Evolutionary conservation across 2,329 filamentous ascomycete genomes (phyloP).

Genomic region (Ceratocystis huliohia): DNA sequence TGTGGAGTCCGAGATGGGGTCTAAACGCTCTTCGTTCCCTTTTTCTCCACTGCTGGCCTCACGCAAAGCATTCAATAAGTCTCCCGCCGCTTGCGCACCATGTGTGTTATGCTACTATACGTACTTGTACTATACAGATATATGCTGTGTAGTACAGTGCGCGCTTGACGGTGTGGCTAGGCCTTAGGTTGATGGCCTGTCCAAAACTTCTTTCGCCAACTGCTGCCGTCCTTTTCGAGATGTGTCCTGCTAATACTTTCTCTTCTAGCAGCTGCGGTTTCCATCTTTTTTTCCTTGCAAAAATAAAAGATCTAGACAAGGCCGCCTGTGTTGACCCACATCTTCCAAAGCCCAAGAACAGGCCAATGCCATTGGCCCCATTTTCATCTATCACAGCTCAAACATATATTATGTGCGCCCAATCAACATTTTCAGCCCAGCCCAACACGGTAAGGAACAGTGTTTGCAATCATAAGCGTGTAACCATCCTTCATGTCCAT

Average conservation of each 20-base stretch:
- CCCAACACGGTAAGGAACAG: neutral
- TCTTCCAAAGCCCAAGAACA: neutral
- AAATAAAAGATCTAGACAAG: no score
- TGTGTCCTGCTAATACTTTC: neutral
- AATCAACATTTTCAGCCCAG: conserved; percentile 6
- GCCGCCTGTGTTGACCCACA: neutral
- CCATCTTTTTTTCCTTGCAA: neutral
- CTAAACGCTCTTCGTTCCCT: neutral
- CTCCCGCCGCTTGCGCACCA: no score
- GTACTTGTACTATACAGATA: neutral
- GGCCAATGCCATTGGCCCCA: neutral
- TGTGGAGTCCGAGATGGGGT: neutral
- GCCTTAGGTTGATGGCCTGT: neutral
- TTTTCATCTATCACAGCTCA: neutral
- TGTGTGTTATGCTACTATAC: no score
- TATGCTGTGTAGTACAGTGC: neutral
- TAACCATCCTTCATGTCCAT: conserved; percentile 2
- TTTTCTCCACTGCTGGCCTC: neutral
- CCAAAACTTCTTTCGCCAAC: neutral
- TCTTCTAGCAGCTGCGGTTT: neutral
- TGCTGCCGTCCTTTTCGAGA: neutral
- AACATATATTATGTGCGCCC: neutral
- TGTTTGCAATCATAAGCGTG: neutral
- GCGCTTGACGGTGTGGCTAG: neutral
- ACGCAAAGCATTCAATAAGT: no score